phyloP scores from a whole-genome alignment of 2,329 filamentous ascomycete genomes.

The Clonostachys rosea region DNA sequence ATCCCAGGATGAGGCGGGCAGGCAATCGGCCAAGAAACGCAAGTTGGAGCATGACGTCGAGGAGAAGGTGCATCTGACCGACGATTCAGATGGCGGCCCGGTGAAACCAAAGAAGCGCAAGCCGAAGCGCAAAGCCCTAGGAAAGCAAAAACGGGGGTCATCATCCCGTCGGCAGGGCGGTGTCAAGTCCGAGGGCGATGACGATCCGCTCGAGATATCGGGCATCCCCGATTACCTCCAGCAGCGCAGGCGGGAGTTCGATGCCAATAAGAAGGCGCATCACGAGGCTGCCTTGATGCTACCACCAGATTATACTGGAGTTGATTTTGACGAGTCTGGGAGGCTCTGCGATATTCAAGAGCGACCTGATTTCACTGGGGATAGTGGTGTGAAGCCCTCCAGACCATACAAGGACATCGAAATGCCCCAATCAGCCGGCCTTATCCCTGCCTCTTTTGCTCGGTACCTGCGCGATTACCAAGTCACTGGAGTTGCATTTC shows the following conservation, averaged over 20 bases:
- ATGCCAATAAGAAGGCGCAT: constrained; percentile 52
- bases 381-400: constrained; percentile 55
- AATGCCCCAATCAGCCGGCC: constrained; percentile 68
- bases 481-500: constrained; percentile 75
- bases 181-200: constrained; percentile 25
- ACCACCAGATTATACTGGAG: constrained; percentile 71
- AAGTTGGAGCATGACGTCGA: constrained; percentile 27
- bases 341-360: constrained; percentile 43
- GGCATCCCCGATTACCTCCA: constrained; percentile 71
- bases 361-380: constrained; percentile 61
- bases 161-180: constrained; percentile 16
- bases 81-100: constrained; percentile 58
- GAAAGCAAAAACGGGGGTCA: constrained; percentile 34
- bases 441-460: constrained; percentile 84
- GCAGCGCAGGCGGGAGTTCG: constrained; percentile 64
- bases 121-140: constrained; percentile 33
- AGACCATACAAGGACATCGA: constrained; percentile 70
- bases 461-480: constrained; percentile 93
- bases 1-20: background rate
- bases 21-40: constrained; percentile 20
- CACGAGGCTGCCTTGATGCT: constrained; percentile 67
- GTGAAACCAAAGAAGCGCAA: constrained; percentile 58
- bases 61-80: constrained; percentile 48
- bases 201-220: constrained; percentile 41
- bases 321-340: constrained; percentile 59